Base-by-base conservation (phyloP, 2,329 filamentous ascomycete species). In the Aureobasidium leucospermi region DNA sequence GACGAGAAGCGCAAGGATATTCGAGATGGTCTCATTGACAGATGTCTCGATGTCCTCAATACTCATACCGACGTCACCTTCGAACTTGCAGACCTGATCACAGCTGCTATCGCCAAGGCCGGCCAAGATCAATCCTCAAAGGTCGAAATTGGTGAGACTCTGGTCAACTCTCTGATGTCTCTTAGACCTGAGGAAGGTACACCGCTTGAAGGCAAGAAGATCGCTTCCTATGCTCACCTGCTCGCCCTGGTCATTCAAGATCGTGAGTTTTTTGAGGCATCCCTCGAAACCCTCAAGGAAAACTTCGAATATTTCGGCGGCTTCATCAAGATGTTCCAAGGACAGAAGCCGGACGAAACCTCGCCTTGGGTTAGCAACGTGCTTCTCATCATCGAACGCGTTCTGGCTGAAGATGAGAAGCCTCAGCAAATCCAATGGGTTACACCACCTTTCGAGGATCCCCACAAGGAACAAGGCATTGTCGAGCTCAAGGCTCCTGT, bases 341-440 rank as follows among this genome's bases (percentile, higher is more conserved):
- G 85, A 29, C 83, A 86, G 59, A 79, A 87, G 3, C 77, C 81
- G 0, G 89, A 96, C 51, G 88, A 94, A 61, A 78, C 90, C n/a
- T 89, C 91, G 4, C 89, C 90, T 1, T 99, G 93, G 91, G 87
- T 97, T 64, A 89, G 90, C 11, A 92, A 94, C 68, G 85, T 97
- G 34, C 79, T 99, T 36, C 80, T 97, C 15, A 88, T 99, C 52
- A 81, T 97, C 51, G 94, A 99, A 77, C 89, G 89, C 57, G 79
- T 97, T 34, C 78, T 99, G n/a, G 87, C 88, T 13, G 89, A 96
- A 66, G 94, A 97, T 71, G 87, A 90, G 67, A 86, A 93, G 64
- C 91, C 92, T 3, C 78, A 82, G 4, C 83, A 88, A 61, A 86
- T 89, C 29, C 79, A 82, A 63, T 96, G 90, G 89, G 72, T 74